These are phyloP conservation scores for Neoscytalidium dimidiatum DNA, from an alignment of 2,329 filamentous ascomycete species.

Conservation along the genomic window DNA sequence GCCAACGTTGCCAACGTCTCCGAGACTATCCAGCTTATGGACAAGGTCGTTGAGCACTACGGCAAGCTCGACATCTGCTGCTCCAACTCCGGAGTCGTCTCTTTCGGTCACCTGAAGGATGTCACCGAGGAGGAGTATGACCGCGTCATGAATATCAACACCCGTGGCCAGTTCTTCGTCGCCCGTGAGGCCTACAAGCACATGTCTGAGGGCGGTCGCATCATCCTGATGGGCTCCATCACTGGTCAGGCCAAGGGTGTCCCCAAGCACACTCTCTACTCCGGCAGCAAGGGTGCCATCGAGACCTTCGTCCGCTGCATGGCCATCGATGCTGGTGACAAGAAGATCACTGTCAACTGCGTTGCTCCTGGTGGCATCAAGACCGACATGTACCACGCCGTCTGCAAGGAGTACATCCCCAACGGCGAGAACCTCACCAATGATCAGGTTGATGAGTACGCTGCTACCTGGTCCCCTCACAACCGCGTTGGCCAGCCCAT, in stretches of 20 bases:
- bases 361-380: slow-evolving; percentile 60
- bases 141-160: slow-evolving; percentile 63
- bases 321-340: slow-evolving; percentile 56
- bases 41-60: slow-evolving; percentile 62
- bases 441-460: slow-evolving; percentile 64
- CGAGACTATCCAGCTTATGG: slow-evolving; percentile 65
- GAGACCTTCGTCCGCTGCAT: slow-evolving; percentile 58
- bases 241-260: slow-evolving; percentile 59
- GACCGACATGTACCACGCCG: slow-evolving; percentile 63
- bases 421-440: slow-evolving; percentile 56
- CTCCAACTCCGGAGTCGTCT: slow-evolving; percentile 65
- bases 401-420: slow-evolving; percentile 66
- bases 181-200: slow-evolving; percentile 59
- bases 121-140: slow-evolving; percentile 59
- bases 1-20: slow-evolving; percentile 68
- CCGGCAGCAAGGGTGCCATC: slow-evolving; percentile 56
- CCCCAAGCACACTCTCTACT: slow-evolving; percentile 57
- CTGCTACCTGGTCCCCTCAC: slow-evolving; percentile 64
- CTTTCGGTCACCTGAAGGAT: slow-evolving; percentile 56
- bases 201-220: slow-evolving; percentile 52
- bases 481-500: slow-evolving; percentile 67
- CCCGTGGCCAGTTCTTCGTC: slow-evolving; percentile 65
- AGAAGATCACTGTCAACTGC: slow-evolving; percentile 62
- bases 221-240: slow-evolving; percentile 59
- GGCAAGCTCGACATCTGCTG: slow-evolving; percentile 68